Base-by-base conservation (phyloP, 2,329 filamentous ascomycete genomes). In the Penicillium sp. region DNA sequence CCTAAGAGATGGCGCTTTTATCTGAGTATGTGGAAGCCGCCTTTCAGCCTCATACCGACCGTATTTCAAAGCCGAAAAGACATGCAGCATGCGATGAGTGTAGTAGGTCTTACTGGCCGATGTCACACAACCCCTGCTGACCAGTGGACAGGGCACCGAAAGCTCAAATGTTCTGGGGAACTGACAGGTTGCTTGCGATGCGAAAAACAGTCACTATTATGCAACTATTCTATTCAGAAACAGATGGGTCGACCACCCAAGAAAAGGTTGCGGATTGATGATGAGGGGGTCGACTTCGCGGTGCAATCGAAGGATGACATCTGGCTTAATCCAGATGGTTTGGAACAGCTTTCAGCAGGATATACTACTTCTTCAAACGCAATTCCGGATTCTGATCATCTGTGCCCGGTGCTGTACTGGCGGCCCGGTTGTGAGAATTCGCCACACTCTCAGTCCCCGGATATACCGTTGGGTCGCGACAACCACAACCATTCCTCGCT, bases 41-140 rank as follows among this genome's bases (percentile, higher is more conserved):
- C n/a, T 14, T 41, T n/a, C 22, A 43, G 6, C 31, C 40, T 22
- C 13, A 42, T 31, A 43, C 36, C 22, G 41, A 51, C 36, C 35
- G 49, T 16, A 29, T 46, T 4, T 37, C 54, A 11, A 61, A 64
- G 28, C 59, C 55, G n/a, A 76, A 75, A 49, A 65, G 69, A 57
- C 74, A 75, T 63, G 65, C 74, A 31, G 74, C 74, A 37, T 77
- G 74, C 56, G 74, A 77, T 56, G 74, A 76, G 54, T 77, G 74
- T 57, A 68, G 74, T 77, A 70, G 55, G 73, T 41, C 35, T 29
- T n/a, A 33, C 27, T 31, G n/a, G 12, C 41, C 22, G 19, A 36
- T 48, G 28, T 38, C 16, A 33, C 14, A 10, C 16, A 50, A 44
- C 19, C 22, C 29, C 41, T 54, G 41, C 64, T 59, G 30, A 59